phyloP scores from a whole-genome alignment of 2,329 filamentous ascomycete genomes.

The Sporothrix brunneoviolacea region DNA sequence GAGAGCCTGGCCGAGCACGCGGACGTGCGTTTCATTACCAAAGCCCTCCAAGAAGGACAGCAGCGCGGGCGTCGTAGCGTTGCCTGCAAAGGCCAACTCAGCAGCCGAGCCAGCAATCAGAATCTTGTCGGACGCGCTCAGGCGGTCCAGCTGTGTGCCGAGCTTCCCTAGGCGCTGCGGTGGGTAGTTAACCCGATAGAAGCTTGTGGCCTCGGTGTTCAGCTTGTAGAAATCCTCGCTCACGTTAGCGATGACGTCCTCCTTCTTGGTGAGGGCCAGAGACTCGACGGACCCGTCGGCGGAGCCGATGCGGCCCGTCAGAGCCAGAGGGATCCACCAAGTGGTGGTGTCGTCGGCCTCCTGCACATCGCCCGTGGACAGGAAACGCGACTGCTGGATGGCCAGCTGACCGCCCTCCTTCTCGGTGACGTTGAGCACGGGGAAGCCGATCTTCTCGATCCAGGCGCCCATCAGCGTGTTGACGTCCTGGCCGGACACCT shows the following conservation, averaged over 20 bases:
- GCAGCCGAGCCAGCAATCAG: slow-evolving; percentile 84
- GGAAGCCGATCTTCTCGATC: slow-evolving; percentile 95
- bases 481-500: slow-evolving; percentile 83
- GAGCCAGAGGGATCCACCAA: slow-evolving; percentile 91
- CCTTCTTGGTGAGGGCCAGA: slow-evolving; percentile 66
- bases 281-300: slow-evolving; percentile 47
- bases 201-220: slow-evolving; percentile 82
- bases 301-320: slow-evolving; percentile 67
- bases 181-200: slow-evolving; percentile 89
- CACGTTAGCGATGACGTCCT: slow-evolving; percentile 67
- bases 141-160: slow-evolving; percentile 64
- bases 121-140: slow-evolving; percentile 86
- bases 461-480: slow-evolving; percentile 84
- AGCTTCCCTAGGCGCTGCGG: slow-evolving; percentile 75
- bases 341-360: slow-evolving; percentile 83
- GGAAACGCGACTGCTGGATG: slow-evolving; percentile 80
- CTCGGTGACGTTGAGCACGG: slow-evolving; percentile 79
- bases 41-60: slow-evolving; percentile 83
- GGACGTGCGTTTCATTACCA: slow-evolving; percentile 69
- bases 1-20: slow-evolving; percentile 84
- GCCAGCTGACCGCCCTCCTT: slow-evolving; percentile 68
- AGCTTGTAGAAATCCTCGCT: slow-evolving; percentile 85
- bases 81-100: slow-evolving; percentile 80
- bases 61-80: slow-evolving; percentile 73
- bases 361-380: slow-evolving; percentile 85